Percentiles rank a stretch among this genome's conserved stretches.
phyloP scores from a whole-genome alignment of 2,329 filamentous ascomycete genomes.

The Arthroderma sp. region DNA sequence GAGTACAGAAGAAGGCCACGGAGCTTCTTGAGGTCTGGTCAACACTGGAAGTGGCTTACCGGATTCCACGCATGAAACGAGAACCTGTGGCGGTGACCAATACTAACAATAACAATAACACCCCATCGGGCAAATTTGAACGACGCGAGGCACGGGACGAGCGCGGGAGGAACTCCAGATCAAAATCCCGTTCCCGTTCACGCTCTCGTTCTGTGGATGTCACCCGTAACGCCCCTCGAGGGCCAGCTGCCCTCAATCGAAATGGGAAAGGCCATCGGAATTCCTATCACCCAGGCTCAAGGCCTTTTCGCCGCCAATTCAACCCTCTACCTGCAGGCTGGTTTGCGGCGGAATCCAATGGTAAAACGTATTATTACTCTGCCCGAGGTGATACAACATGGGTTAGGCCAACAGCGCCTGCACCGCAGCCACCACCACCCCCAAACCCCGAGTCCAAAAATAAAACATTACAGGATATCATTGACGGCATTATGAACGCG shows the following conservation, averaged over 20 bases:
- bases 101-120: too few species aligned
- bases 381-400: slow-evolving; percentile 66
- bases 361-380: slow-evolving; percentile 76
- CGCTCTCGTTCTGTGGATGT: slow-evolving; percentile 32
- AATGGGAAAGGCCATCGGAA: slow-evolving; percentile 46
- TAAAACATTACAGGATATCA: slow-evolving; percentile 68
- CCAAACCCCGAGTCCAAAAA: slow-evolving; percentile 58
- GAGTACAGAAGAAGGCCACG: slow-evolving; percentile 58
- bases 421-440: slow-evolving; percentile 47
- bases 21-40: slow-evolving; percentile 72
- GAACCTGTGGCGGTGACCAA: slow-evolving; percentile 48
- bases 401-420: slow-evolving; percentile 60
- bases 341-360: slow-evolving; percentile 64
- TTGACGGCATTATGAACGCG: slow-evolving; percentile 66
- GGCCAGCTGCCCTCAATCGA: slow-evolving; percentile 32
- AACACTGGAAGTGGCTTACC: slow-evolving; percentile 77
- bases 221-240: slow-evolving; percentile 24
- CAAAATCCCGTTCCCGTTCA: slow-evolving; percentile 37
- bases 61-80: slow-evolving; percentile 80
- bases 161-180: slow-evolving; percentile 34
- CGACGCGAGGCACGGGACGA: slow-evolving; percentile 41
- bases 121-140: slow-evolving; percentile 48
- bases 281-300: slow-evolving; percentile 43
- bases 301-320: slow-evolving; percentile 43
- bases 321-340: slow-evolving; percentile 65